These are phyloP conservation scores for Panaeolus cyanescens DNA, from an alignment of 768 basidiomycete species.

Conservation along the genomic window DNA sequence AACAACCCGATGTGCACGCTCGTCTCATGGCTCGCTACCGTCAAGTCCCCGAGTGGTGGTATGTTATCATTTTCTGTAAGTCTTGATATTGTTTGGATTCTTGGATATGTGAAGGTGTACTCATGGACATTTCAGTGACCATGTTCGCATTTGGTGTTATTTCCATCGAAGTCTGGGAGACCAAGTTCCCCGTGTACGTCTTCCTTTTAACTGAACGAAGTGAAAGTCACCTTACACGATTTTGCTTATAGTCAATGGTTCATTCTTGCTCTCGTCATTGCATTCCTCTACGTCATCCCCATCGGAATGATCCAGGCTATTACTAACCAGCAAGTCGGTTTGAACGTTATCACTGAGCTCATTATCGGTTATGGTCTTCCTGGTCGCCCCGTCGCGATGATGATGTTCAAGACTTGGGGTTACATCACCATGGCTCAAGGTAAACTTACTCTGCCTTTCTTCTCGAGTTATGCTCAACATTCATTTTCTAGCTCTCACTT, in stretches of 20 bases:
- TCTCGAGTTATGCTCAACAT: not conserved
- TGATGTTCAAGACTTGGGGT: slow-evolving; percentile 87
- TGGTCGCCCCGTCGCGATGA: slow-evolving; percentile 77
- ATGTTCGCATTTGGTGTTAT: slow-evolving; percentile 74
- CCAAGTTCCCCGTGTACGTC: slow-evolving; percentile 69
- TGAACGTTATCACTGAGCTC: slow-evolving; percentile 78
- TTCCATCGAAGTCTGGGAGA: slow-evolving; percentile 74
- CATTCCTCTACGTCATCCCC: slow-evolving; percentile 74
- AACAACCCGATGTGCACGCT: slow-evolving; percentile 85
- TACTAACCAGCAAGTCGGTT: slow-evolving; percentile 77
- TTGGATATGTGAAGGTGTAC: not conserved
- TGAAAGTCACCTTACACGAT: not conserved
- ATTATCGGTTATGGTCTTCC: slow-evolving; percentile 81
- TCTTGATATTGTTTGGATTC: slow-evolving; percentile 21
- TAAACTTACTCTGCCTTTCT: slow-evolving; percentile 4
- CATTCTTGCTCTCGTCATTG: slow-evolving; percentile 66
- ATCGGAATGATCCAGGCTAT: slow-evolving; percentile 68
- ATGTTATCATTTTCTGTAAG: slow-evolving; percentile 61
- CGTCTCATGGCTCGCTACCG: slow-evolving; percentile 77
- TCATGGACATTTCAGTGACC: slow-evolving; percentile 31
- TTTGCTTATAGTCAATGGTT: slow-evolving; percentile 48
- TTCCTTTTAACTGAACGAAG: slow-evolving; percentile 20
- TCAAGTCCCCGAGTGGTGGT: slow-evolving; percentile 89
- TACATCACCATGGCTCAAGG: slow-evolving; percentile 70
- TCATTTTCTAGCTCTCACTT: slow-evolving; percentile 51